Evolutionary conservation across 495 filamentous ascomycete genomes (phyloP).

Genomic region (Xylaria castorea): DNA sequence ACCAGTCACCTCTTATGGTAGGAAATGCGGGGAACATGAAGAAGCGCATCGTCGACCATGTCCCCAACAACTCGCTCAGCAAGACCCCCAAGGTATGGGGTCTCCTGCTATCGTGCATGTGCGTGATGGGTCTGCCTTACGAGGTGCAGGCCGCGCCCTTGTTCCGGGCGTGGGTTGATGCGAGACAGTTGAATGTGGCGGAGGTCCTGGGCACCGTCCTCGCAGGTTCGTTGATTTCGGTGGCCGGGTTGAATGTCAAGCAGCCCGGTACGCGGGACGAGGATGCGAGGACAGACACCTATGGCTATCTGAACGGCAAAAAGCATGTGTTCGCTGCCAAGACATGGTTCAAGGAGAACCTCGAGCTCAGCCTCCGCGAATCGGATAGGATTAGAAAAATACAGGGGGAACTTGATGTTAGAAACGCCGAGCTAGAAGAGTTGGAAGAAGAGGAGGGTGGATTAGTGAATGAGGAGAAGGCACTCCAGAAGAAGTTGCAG

Average conservation of each 20-base stretch:
- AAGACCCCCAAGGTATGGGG: slow-evolving; percentile 11
- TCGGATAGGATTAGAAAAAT: neutral
- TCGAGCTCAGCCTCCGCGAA: neutral
- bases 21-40: slow-evolving; percentile 3
- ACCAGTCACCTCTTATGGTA: slow-evolving; percentile 22
- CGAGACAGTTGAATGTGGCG: slow-evolving; percentile 5
- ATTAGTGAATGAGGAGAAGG: neutral
- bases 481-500: neutral
- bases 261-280: neutral
- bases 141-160: neutral
- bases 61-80: neutral
- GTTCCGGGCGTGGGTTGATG: slow-evolving; percentile 19
- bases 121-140: neutral
- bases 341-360: neutral
- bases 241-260: slow-evolving; percentile 6
- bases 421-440: neutral
- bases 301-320: neutral
- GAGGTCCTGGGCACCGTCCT: slow-evolving; percentile 18
- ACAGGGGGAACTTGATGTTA: neutral
- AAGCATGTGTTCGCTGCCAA: neutral
- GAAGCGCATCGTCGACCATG: neutral
- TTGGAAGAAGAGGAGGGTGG: neutral
- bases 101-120: slow-evolving; percentile 15
- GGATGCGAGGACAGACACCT: neutral
- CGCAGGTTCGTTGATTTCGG: slow-evolving; percentile 15